Percentiles rank a stretch among this genome's conserved stretches.
Evolutionary conservation across 2,329 filamentous ascomycete genomes (phyloP).

Genomic region (Diaporthe vaccinii): DNA sequence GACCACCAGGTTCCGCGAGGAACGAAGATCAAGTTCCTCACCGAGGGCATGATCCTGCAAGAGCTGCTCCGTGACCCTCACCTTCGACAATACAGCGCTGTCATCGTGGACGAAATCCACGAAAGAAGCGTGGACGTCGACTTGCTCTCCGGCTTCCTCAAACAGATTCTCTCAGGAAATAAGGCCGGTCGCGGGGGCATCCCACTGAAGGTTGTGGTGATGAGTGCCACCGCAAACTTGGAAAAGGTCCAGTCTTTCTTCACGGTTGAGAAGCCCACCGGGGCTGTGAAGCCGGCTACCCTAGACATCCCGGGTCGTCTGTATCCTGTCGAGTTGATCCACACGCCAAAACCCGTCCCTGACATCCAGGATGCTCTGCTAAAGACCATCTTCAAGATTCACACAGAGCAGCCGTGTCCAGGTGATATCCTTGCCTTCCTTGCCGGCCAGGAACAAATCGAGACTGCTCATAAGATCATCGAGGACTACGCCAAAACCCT

Average conservation of each 20-base stretch:
- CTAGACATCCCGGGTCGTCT: slow-evolving; percentile 87
- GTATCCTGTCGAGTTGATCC: slow-evolving; percentile 83
- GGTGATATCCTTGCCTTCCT: slow-evolving; percentile 95
- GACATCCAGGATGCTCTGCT: slow-evolving; percentile 88
- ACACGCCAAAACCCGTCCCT: slow-evolving; percentile 79
- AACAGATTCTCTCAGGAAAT: slow-evolving; percentile 76
- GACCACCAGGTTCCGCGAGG: slow-evolving; percentile 86
- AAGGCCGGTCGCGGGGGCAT: slow-evolving; percentile 76
- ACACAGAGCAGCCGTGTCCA: slow-evolving; percentile 89
- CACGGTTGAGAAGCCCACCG: slow-evolving; percentile 42
- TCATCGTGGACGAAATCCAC: slow-evolving; percentile 97
- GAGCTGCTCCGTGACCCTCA: slow-evolving; percentile 90
- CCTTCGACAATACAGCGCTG: slow-evolving; percentile 86
- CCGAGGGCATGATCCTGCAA: slow-evolving; percentile 95
- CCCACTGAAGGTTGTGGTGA: slow-evolving; percentile 89
- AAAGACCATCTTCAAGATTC: slow-evolving; percentile 87
- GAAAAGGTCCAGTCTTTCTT: slow-evolving; percentile 85
- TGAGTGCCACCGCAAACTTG: slow-evolving; percentile 97
- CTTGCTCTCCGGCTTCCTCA: slow-evolving; percentile 88
- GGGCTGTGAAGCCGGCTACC: slow-evolving; percentile 45
- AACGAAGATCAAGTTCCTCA: slow-evolving; percentile 93
- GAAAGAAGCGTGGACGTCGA: slow-evolving; percentile 96
- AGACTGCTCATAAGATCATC: slow-evolving; percentile 82
- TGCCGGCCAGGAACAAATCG: slow-evolving; percentile 93
- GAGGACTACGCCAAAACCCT: slow-evolving; percentile 83